Evolutionary conservation across 1,284 basidiomycete species (phyloP), one percentile per base, ranked within the genome.

Genomic region (Wallemia mellicola): DNA sequence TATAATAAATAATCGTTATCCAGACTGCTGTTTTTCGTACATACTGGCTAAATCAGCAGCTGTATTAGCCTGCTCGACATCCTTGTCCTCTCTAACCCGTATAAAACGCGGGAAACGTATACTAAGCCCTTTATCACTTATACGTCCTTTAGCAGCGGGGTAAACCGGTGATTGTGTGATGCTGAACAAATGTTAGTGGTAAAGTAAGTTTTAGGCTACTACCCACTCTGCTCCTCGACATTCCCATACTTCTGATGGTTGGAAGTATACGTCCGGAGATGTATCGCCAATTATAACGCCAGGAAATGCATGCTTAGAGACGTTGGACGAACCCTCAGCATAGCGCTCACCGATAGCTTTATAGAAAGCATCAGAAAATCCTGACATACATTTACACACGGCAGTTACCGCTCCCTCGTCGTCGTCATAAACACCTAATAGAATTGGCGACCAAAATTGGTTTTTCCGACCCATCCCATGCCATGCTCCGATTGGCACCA

Each of bases 391-490:
- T 72, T 98, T 98, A 77, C 94, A 98, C 60, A 94, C 87, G 1
- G 88, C 89, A 67, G 95, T 89, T 69, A 79, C 94, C 67, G 85
- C 82, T 69, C 92, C 88, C 7, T 81, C 76, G 65, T 94, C 88
- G 58, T 79, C 74, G 68, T 96, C 91, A 69, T 88, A 95, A 70
- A 87, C 92, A 2, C 88, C 91, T 30, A 95, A 77, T 24, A 95
- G 76, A 76, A 92, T 94, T 14, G 91, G 89, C 60, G 89, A 89
- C 68, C 94, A 95, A 28, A 91, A 83, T 67, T 86, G 83, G 22
- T 94, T 96, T 57, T 94, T 82, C 71, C 98, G 98, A 61, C 94
- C 94, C 71, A 92, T 91, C 63, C 94, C 94, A 66, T 88, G 85
- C 72, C 95, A 98, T 1, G 80, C 94, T 2, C 94, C 94, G 14